A percentile compares a stretch with the other conserved stretches of the same genome.
Conservation (phyloP, 202 grass and related monocot species). For the Digitaria exilis region DNA sequence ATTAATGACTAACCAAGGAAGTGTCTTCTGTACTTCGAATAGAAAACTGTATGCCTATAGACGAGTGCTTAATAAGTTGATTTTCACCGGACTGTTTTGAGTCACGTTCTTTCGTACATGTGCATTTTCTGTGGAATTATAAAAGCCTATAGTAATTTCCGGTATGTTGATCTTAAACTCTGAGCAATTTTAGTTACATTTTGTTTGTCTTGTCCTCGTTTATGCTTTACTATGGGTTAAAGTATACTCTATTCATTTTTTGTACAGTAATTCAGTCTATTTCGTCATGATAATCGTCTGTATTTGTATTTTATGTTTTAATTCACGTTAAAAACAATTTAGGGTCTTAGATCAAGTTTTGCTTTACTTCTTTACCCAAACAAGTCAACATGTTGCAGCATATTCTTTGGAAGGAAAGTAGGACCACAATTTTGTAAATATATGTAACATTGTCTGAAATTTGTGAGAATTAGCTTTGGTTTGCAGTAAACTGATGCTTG, state of each 20-base stretch:
- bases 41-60: neutral
- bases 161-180: neutral
- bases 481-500: neutral
- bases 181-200: neutral
- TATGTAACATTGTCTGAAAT: neutral
- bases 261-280: neutral
- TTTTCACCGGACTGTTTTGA: neutral
- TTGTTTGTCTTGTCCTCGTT: neutral
- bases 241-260: neutral
- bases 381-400: neutral
- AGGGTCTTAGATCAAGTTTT: neutral
- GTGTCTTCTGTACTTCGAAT: neutral
- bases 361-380: neutral
- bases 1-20: neutral
- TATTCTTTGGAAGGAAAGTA: neutral
- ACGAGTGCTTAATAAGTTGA: neutral
- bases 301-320: no score
- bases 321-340: neutral
- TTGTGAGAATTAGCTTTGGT: neutral
- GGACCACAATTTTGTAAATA: neutral
- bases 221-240: no score
- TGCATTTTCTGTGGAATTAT: neutral
- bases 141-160: neutral
- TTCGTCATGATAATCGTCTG: conserved; percentile 7
- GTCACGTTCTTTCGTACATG: neutral